Base-by-base conservation (phyloP, 306 rosid species). In the Alnus glutinosa region DNA sequence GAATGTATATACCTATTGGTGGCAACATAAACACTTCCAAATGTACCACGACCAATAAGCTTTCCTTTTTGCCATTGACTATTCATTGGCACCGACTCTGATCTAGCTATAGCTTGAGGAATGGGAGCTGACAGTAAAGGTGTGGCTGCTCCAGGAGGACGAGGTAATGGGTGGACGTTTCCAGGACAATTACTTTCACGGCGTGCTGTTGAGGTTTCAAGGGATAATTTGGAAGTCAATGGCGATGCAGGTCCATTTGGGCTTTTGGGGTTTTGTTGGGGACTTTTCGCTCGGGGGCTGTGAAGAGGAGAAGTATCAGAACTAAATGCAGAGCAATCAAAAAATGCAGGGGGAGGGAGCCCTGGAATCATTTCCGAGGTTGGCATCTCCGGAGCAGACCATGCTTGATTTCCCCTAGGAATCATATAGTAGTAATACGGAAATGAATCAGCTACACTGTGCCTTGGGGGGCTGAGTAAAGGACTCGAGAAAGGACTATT, bases 1-100 rank as follows among this genome's bases (percentile, higher is more conserved):
- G 79, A 82, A 76, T 47, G 55, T n/a, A 76, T 42, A 18, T 84
- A 94, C 98, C 97, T 84, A 70, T 93, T 93, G 82, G 95, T 90
- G 55, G 98, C 99, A 83, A 86, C 98, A 81, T 88, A 96, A 74
- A 96, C 98, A 79, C 96, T 88, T 74, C 99, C 99, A 70, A 96
- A 96, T 18, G 99, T 96, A 83, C 99, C 99, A 4, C 99, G 91
- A n/a, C 99, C 99, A 52, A 96, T 93, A 69, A 93, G 96, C 84
- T 96, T 96, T 10, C 99, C 99, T 78, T 93, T 96, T 78, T 90
- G 89, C 99, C 99, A 96, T 72, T 96, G 93, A 79, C 86, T 79
- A 81, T 90, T 89, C 88, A 90, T 85, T 5, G 92, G 83, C 79
- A 82, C 42, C 13, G 88, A 57, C 72, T 93, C 99, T 5, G 78